Percentiles rank a stretch among this genome's conserved stretches.
Evolutionary conservation across 495 filamentous ascomycete genomes (phyloP).

Genomic region (Sordaria brevicollis): DNA sequence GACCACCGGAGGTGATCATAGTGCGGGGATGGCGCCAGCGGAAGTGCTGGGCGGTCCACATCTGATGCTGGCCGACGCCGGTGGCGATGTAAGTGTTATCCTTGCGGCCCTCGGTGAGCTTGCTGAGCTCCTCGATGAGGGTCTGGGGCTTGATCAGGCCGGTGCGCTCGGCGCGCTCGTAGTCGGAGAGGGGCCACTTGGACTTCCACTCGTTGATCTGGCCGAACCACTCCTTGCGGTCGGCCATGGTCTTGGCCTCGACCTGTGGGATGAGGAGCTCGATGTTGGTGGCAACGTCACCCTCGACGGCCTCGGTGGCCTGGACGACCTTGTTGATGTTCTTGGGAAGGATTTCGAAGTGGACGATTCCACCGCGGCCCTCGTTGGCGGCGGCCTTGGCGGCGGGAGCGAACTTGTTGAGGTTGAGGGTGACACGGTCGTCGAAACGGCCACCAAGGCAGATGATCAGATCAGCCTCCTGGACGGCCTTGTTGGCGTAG

Average conservation of each 20-base stretch:
- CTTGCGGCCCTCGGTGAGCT: constrained; percentile 62
- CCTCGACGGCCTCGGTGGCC: constrained; percentile 70
- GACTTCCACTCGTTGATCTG: constrained; percentile 86
- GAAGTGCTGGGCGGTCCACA: constrained; percentile 95
- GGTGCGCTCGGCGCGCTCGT: constrained; percentile 56
- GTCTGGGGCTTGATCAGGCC: constrained; percentile 83
- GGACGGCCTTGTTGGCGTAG: constrained; percentile 72
- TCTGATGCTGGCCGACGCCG: constrained; percentile 92
- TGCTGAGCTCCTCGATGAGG: constrained; percentile 71
- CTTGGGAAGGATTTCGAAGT: constrained; percentile 77
- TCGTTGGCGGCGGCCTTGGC: constrained; percentile 59
- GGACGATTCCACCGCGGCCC: constrained; percentile 65
- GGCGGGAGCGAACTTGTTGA: constrained; percentile 57
- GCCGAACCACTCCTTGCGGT: constrained; percentile 74
- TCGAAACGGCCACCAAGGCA: constrained; percentile 68
- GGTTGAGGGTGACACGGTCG: constrained; percentile 59
- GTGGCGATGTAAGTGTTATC: constrained; percentile 76
- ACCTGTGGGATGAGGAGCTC: constrained; percentile 59
- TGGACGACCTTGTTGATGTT: constrained; percentile 84
- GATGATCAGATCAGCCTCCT: constrained; percentile 69
- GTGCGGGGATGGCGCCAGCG: constrained; percentile 79
- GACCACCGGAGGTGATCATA: constrained; percentile 83
- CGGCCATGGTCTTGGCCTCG: constrained; percentile 40
- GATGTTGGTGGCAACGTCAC: constrained; percentile 64
- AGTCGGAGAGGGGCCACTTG: constrained; percentile 65